phyloP scores from a whole-genome alignment of 169 alveolate genomes.

The Plasmodium vivax region DNA sequence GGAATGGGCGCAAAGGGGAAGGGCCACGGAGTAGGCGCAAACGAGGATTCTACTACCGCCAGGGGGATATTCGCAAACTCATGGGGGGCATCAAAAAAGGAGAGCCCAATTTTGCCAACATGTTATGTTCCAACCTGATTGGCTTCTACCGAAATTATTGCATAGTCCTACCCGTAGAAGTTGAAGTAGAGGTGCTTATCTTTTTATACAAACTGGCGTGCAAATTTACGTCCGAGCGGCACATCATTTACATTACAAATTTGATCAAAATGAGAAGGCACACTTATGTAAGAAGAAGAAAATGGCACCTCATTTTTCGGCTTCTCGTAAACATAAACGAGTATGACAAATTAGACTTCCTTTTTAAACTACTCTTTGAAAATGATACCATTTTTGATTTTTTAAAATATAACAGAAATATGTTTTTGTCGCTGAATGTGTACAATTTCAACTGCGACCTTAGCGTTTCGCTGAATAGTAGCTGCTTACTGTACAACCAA shows the following conservation, averaged over 20 bases:
- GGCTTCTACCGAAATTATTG: not conserved
- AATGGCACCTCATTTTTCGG: constrained; percentile 18
- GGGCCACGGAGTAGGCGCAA: not conserved
- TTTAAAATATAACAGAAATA: constrained; percentile 40
- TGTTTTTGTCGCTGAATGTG: constrained; percentile 32
- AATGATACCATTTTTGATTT: constrained; percentile 1
- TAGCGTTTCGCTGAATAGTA: constrained; percentile 35
- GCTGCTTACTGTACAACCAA: constrained; percentile 22
- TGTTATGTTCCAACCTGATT: constrained; percentile 2
- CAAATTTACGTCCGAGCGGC: constrained; percentile 30
- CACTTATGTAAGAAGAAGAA: constrained; percentile 20
- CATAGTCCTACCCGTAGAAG: constrained; percentile 11
- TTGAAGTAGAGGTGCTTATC: constrained; percentile 53
- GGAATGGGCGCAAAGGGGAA: not conserved
- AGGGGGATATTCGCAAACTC: constrained; percentile 10
- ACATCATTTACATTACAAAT: not conserved
- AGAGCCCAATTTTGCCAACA: not conserved
- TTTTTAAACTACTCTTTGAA: constrained; percentile 28
- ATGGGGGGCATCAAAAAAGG: not conserved
- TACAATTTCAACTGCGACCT: constrained; percentile 40
- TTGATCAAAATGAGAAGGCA: constrained; percentile 17
- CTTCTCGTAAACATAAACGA: constrained; percentile 46
- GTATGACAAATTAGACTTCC: constrained; percentile 40
- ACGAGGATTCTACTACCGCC: not conserved
- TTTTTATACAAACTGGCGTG: constrained; percentile 46